Base-by-base conservation (phyloP, 352 stramenopile species). In the Pythium sukuiense region DNA sequence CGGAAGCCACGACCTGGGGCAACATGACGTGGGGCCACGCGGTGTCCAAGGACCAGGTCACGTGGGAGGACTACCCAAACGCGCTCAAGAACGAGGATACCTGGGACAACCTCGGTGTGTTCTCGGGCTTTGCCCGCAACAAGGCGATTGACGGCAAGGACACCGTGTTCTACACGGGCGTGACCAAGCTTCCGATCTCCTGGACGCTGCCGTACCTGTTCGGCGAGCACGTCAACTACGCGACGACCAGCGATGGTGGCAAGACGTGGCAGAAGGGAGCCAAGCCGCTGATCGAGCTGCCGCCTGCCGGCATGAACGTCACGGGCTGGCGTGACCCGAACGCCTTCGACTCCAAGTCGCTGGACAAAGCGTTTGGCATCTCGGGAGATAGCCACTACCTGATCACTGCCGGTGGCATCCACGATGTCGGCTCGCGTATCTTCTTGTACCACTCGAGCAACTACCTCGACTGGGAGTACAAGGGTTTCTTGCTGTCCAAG, bases 11-110 rank as follows among this genome's bases (percentile, higher is more conserved):
- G 20, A 62, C 71, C 20, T 89, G 80, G 81, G 80, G 78, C 60
- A 88, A 90, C 63, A 90, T 91, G 81, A 86, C 79, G 1, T 93
- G 85, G 85, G 83, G 83, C 45, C 85, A 93, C 71, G 81, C 80
- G 49, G 78, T 90, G 9, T 90, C 81, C 5, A 72, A 76, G 58
- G 77, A 93, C 71, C 82, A 92, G 30, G 82, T 90, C 24, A 88
- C 73, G 27, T 93, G 85, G 85, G 30, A 70, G 35, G 81, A 92
- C 65, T 81, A 88, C 59, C 85, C 85, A 29, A 35, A 89, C 26
- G 81, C 81, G 0, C 76, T 93, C 18, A 65, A 56, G 30, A 83
- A 75, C 46, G 61, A 92, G 50, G 61, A 87, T 71, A 78, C 76
- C 63, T 93, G 81, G 76, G 85, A 93, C 65, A 60, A 77, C 33